phyloP scores from a whole-genome alignment of 2,329 filamentous ascomycete genomes.

The Sporothrix brasiliensis region DNA sequence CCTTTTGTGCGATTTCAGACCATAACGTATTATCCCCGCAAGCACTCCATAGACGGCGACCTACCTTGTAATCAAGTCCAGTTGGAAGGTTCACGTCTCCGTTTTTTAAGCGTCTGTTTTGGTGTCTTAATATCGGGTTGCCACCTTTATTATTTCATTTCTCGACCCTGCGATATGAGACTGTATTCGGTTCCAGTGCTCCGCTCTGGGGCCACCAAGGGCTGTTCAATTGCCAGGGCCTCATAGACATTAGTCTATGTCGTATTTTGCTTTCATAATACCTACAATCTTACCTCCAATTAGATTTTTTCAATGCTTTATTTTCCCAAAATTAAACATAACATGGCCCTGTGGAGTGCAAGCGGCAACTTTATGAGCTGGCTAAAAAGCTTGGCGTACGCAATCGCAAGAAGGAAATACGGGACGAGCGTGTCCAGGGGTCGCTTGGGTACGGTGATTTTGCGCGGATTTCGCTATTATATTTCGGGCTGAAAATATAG shows the following conservation, averaged over 20 bases:
- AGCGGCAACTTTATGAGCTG: constrained; percentile 26
- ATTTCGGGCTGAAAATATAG: constrained; percentile 27
- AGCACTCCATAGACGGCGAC: not conserved
- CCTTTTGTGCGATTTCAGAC: not conserved
- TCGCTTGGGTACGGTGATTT: constrained; percentile 22
- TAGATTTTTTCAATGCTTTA: constrained; percentile 4
- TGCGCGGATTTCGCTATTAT: not conserved
- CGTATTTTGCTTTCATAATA: not conserved
- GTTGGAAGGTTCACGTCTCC: not conserved
- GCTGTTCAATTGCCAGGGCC: constrained; percentile 12
- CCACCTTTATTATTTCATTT: not conserved
- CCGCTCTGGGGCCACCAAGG: not conserved
- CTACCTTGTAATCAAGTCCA: too few species aligned
- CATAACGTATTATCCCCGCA: not conserved
- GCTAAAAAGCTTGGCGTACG: constrained; percentile 37
- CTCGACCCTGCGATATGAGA: constrained; percentile 2
- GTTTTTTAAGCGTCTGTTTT: too few species aligned
- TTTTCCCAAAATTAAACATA: constrained; percentile 5
- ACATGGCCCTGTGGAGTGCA: constrained; percentile 27
- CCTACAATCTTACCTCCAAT: not conserved
- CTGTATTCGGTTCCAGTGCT: constrained; percentile 8
- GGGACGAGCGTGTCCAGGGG: constrained; percentile 1
- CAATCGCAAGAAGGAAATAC: constrained; percentile 25
- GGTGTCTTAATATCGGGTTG: not conserved
- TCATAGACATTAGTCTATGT: not conserved